Percentiles rank a stretch among this genome's conserved stretches.
These are phyloP conservation scores for Fusarium sp. DNA, from an alignment of 2,329 filamentous ascomycete genomes.

Conservation along the genomic window DNA sequence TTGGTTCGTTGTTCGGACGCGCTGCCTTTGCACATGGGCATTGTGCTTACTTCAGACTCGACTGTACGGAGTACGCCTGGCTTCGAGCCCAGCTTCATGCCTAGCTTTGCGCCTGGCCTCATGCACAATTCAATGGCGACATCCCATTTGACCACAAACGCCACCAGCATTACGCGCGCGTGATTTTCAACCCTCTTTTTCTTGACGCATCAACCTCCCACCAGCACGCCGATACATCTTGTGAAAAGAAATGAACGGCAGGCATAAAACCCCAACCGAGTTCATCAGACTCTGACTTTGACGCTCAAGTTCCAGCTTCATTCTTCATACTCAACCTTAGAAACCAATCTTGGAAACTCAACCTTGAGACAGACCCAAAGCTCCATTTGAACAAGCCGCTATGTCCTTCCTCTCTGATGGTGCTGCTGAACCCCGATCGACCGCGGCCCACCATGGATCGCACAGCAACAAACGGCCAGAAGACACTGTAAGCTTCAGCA, in stretches of 20 bases:
- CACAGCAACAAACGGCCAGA: not conserved
- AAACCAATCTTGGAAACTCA: too few species aligned
- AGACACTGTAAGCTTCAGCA: not conserved
- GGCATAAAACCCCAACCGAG: too few species aligned
- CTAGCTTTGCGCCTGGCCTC: not conserved
- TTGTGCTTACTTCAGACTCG: not conserved
- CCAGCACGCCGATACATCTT: too few species aligned
- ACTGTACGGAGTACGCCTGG: not conserved
- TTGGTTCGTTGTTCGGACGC: fast-evolving
- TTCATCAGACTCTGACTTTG: too few species aligned
- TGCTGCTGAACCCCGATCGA: not conserved
- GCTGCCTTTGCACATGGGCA: fast-evolving
- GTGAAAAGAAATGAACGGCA: too few species aligned
- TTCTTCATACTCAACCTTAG: not conserved
- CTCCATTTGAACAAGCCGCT: fast-evolving
- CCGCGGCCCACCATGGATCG: fast-evolving
- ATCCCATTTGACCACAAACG: not conserved
- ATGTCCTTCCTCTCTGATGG: fast-evolving
- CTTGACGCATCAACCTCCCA: fast-evolving
- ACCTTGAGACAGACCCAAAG: not conserved
- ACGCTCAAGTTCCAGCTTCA: not conserved
- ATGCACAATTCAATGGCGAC: not conserved
- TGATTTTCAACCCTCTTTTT: not conserved
- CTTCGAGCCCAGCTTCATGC: not conserved
- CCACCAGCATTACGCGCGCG: not conserved